Conservation (phyloP, 768 basidiomycete species). For the Gautieria morchelliformis region DNA sequence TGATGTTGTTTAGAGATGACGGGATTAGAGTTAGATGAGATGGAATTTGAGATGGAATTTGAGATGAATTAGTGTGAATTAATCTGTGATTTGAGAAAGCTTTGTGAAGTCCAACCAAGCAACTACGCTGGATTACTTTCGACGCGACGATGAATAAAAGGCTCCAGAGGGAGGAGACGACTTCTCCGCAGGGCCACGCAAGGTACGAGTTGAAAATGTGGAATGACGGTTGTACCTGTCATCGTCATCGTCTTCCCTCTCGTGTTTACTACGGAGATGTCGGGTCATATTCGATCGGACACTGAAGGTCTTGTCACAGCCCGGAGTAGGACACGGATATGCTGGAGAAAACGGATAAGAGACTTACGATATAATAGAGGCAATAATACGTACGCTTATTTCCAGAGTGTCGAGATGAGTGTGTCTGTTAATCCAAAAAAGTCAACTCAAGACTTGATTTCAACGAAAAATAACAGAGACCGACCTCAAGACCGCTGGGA, state of each 20-base stretch:
- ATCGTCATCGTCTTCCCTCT: not conserved
- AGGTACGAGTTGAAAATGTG: not conserved
- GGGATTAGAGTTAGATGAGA: not conserved
- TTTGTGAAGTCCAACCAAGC: no score
- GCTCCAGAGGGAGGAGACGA: not conserved
- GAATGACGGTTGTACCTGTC: not conserved
- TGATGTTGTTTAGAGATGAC: not conserved
- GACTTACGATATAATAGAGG: not conserved
- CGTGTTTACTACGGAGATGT: not conserved
- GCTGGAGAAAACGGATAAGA: not conserved
- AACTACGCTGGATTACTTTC: not conserved
- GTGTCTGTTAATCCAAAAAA: not conserved
- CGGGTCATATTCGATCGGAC: slow-evolving; percentile 3
- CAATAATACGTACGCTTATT: not conserved
- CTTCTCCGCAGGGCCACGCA: not conserved
- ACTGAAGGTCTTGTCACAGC: slow-evolving; percentile 3
- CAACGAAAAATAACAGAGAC: not conserved
- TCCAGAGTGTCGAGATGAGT: not conserved
- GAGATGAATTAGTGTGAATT: not conserved
- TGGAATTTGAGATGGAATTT: not conserved
- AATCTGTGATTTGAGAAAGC: no score
- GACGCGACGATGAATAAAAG: slow-evolving; percentile 5
- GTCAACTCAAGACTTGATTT: not conserved
- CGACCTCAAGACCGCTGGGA: slow-evolving; percentile 1
- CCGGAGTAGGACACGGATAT: not conserved